Evolutionary conservation across 2,329 filamentous ascomycete genomes (phyloP).

Genomic region (Coniochaeta sp.): DNA sequence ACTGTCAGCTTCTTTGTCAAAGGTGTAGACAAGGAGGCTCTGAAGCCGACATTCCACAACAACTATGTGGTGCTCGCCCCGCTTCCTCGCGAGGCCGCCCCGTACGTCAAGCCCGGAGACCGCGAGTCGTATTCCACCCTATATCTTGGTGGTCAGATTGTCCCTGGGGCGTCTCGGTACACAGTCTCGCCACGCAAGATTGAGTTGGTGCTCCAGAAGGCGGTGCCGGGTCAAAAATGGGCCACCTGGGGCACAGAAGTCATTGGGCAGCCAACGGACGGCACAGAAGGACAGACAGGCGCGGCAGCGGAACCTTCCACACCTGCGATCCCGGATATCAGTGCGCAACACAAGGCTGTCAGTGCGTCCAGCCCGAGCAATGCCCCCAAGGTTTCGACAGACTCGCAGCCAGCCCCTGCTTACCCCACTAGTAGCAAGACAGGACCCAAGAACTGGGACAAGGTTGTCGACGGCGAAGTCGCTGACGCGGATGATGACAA

Average conservation of each 20-base stretch:
- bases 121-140: conserved; percentile 15
- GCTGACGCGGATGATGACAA: conserved; percentile 47
- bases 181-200: conserved; percentile 23
- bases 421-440: conserved; percentile 83
- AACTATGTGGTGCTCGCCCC: conserved; percentile 12
- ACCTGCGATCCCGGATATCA: not conserved
- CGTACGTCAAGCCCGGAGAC: conserved; percentile 14
- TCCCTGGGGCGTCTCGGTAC: conserved; percentile 11
- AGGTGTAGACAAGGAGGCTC: conserved; percentile 20
- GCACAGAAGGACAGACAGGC: not conserved
- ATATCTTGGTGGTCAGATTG: conserved; percentile 16
- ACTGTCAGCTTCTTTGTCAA: conserved; percentile 32
- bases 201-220: conserved; percentile 23
- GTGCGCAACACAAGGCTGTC: not conserved
- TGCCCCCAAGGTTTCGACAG: conserved; percentile 3
- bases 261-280: conserved; percentile 4
- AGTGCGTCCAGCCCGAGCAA: not conserved
- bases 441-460: conserved; percentile 91
- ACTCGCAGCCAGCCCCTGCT: conserved; percentile 31
- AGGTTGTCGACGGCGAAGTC: conserved; percentile 48
- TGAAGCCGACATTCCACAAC: conserved; percentile 14
- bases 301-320: not conserved
- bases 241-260: conserved; percentile 19
- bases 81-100: conserved; percentile 13
- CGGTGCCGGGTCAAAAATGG: conserved; percentile 20